Conservation (phyloP, 2,329 filamentous ascomycete genomes). For the Ophiobolus disseminans region DNA sequence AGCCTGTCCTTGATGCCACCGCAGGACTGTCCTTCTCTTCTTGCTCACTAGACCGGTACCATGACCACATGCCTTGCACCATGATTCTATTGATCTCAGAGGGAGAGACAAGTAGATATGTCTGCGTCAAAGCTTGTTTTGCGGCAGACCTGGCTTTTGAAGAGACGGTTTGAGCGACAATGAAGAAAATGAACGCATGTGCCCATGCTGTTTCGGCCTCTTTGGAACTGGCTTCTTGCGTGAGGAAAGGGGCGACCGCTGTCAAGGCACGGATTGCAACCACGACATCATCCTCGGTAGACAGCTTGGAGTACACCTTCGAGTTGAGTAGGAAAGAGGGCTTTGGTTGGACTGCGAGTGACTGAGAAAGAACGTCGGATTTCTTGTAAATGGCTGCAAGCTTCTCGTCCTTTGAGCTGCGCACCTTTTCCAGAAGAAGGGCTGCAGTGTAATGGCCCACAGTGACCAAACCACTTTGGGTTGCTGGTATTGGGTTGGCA, state of each 20-base stretch:
- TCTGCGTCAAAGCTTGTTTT: conserved; percentile 64
- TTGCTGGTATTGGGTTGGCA: conserved; percentile 77
- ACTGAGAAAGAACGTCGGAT: conserved; percentile 68
- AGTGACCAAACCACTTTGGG: conserved; percentile 82
- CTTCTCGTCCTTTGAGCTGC: conserved; percentile 62
- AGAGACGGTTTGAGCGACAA: conserved; percentile 69
- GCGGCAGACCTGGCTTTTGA: conserved; percentile 70
- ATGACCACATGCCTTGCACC: conserved; percentile 78
- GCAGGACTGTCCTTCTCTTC: conserved; percentile 82
- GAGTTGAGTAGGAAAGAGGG: conserved; percentile 86
- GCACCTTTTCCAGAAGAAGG: conserved; percentile 63
- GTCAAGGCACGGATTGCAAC: conserved; percentile 79
- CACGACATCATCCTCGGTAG: conserved; percentile 73
- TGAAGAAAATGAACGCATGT: conserved; percentile 80
- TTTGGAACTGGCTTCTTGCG: conserved; percentile 52
- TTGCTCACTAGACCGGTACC: conserved; percentile 71
- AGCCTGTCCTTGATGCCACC: conserved; percentile 68
- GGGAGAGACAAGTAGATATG: conserved; percentile 67
- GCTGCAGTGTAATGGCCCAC: conserved; percentile 77
- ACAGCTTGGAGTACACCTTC: conserved; percentile 82
- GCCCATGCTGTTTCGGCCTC: conserved; percentile 76
- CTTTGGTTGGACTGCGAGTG: conserved; percentile 75
- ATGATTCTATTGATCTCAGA: conserved; percentile 67
- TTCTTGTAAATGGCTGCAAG: conserved; percentile 66
- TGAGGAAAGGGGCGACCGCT: conserved; percentile 64